Percentiles rank a stretch among this genome's conserved stretches.
phyloP scores from a whole-genome alignment of 257 asterid genomes.

The Schizonepeta tenuifolia region DNA sequence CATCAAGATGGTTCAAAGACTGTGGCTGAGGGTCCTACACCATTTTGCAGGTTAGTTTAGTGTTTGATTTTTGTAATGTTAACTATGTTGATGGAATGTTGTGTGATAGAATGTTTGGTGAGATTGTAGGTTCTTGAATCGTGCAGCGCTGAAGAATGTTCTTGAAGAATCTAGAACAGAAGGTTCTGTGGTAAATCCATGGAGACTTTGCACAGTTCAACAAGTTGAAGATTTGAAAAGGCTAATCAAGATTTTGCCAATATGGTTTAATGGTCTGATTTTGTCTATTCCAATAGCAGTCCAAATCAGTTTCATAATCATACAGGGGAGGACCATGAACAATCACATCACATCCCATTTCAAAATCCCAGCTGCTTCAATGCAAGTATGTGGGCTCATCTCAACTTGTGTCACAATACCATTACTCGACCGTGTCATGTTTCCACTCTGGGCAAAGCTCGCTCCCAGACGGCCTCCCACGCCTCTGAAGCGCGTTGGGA shows the following conservation, averaged over 20 bases:
- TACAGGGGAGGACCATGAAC: conserved; percentile 74
- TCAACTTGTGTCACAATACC: conserved; percentile 52
- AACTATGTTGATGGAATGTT: neutral
- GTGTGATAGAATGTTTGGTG: too few species aligned
- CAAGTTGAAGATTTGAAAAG: conserved; percentile 72
- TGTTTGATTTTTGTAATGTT: neutral
- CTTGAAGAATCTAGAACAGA: conserved; percentile 41
- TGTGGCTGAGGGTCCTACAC: conserved; percentile 30
- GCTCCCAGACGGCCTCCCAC: conserved; percentile 40
- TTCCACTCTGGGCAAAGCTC: conserved; percentile 52
- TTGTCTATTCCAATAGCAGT: conserved; percentile 63
- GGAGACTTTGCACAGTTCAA: conserved; percentile 56
- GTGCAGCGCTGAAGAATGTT: conserved; percentile 53
- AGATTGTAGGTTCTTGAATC: conserved; percentile 58
- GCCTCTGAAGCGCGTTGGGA: conserved; percentile 63
- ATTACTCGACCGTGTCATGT: conserved; percentile 48
- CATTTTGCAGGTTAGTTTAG: conserved; percentile 37
- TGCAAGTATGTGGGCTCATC: conserved; percentile 51
- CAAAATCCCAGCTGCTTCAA: conserved; percentile 66
- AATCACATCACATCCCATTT: conserved; percentile 51
- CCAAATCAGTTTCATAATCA: conserved; percentile 50
- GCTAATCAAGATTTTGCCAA: conserved; percentile 58
- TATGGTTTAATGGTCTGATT: conserved; percentile 69
- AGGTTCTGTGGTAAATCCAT: conserved; percentile 31
- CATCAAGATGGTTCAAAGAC: conserved; percentile 31